Percentiles rank a stretch among this genome's conserved stretches.
These are phyloP conservation scores for Ganoderma meredithae DNA, from an alignment of 1,284 basidiomycete genomes.

Conservation along the genomic window DNA sequence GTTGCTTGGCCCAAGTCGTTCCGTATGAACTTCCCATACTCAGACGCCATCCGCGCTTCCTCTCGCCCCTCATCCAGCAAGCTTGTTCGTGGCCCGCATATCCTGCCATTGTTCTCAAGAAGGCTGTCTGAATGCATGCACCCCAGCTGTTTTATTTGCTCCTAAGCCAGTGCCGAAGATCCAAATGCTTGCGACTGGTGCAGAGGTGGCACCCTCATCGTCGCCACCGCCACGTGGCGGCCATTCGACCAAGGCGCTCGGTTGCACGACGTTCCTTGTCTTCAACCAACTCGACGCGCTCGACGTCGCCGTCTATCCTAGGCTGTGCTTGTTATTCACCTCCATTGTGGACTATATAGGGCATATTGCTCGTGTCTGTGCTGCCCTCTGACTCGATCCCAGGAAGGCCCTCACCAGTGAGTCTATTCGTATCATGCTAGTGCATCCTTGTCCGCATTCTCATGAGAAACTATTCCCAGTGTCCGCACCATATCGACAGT, in stretches of 20 bases:
- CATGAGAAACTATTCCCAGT: constrained; percentile 49
- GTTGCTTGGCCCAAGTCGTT: constrained; percentile 40
- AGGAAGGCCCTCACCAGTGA: constrained; percentile 28
- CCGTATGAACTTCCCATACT: constrained; percentile 36
- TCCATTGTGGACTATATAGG: constrained; percentile 12
- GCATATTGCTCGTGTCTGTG: constrained; percentile 10
- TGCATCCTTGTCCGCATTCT: constrained; percentile 23
- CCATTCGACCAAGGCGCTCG: constrained; percentile 26
- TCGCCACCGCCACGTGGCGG: constrained; percentile 32
- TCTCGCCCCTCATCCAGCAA: neutral
- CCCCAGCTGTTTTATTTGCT: neutral
- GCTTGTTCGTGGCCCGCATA: neutral
- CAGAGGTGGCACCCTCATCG: neutral
- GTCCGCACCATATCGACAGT: constrained; percentile 75
- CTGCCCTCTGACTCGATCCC: constrained; percentile 25
- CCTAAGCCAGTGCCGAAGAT: neutral
- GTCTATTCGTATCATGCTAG: constrained; percentile 26
- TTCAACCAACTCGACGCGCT: constrained; percentile 29
- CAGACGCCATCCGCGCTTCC: constrained; percentile 30
- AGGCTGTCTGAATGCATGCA: neutral
- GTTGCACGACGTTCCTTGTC: constrained; percentile 22
- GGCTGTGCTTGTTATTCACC: constrained; percentile 20
- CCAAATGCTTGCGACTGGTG: neutral
- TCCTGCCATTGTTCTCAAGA: neutral
- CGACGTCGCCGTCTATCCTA: constrained; percentile 27